These are phyloP conservation scores for Cardamine resedifolia DNA, from an alignment of 345 rosid genomes.

Conservation along the genomic window DNA sequence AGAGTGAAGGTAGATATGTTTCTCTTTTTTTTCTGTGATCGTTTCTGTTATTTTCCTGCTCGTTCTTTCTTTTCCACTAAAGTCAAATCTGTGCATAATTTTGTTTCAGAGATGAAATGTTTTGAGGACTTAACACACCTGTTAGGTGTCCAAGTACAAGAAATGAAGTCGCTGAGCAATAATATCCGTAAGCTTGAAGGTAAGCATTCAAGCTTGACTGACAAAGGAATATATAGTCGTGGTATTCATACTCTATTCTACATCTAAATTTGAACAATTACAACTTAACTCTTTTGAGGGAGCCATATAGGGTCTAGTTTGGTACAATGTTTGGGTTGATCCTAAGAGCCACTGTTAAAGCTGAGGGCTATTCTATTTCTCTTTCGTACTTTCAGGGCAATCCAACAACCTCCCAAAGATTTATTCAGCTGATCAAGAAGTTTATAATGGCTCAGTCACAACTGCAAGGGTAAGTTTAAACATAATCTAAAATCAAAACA, in stretches of 20 bases:
- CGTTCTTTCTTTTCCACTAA: constrained; percentile 4
- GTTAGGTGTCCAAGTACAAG: constrained; percentile 74
- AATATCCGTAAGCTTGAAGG: constrained; percentile 74
- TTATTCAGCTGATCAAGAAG: constrained; percentile 53
- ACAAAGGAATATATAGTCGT: not conserved
- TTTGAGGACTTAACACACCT: constrained; percentile 61
- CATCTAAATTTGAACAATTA: constrained; percentile 1
- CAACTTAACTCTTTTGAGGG: not conserved
- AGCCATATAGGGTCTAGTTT: not conserved
- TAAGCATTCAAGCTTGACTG: constrained; percentile 17
- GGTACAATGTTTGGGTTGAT: constrained; percentile 11
- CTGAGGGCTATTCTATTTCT: not conserved
- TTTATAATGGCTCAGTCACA: constrained; percentile 37
- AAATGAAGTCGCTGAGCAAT: constrained; percentile 78
- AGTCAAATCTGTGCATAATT: constrained; percentile 6
- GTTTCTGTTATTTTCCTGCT: not conserved
- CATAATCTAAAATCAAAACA: not conserved
- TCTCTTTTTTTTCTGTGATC: not conserved
- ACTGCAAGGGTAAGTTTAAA: constrained; percentile 57
- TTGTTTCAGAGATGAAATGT: constrained; percentile 60
- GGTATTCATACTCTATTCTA: not conserved
- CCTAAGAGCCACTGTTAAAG: not conserved
- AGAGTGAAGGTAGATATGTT: constrained; percentile 55
- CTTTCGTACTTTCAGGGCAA: constrained; percentile 47
- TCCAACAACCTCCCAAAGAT: constrained; percentile 39